These are phyloP conservation scores for Cornus controversa DNA, from an alignment of 148 eudicot species.

Conservation along the genomic window DNA sequence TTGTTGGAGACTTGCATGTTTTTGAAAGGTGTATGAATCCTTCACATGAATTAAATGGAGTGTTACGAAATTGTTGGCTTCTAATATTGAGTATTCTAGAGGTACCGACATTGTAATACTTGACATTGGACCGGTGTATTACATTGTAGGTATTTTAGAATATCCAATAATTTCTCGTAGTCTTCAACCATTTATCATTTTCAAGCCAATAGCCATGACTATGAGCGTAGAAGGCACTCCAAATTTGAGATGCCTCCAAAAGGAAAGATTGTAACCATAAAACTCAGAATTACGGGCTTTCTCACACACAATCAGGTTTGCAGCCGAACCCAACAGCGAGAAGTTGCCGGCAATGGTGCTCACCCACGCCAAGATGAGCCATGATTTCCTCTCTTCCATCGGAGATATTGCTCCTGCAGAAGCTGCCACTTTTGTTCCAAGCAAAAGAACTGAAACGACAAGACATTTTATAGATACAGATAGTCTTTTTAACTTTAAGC, in stretches of 20 bases:
- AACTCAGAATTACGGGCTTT: conserved; percentile 66
- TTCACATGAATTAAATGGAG: too few species aligned
- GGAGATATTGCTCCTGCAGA: conserved; percentile 68
- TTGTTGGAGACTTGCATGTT: too few species aligned
- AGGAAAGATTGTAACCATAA: conserved; percentile 55
- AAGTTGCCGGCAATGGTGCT: conserved; percentile 36
- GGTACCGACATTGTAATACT: too few species aligned
- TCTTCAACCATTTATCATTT: conserved; percentile 34
- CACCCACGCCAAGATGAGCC: conserved; percentile 35
- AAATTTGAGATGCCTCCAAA: conserved; percentile 73
- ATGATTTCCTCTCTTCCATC: conserved; percentile 24
- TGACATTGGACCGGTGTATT: too few species aligned
- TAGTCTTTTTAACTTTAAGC: too few species aligned
- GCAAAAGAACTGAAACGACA: conserved; percentile 47
- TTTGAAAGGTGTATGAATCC: too few species aligned
- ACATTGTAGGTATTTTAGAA: too few species aligned
- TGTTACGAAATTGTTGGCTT: too few species aligned
- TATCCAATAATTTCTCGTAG: background rate
- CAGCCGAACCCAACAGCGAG: conserved; percentile 30
- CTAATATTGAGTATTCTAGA: too few species aligned
- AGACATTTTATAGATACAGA: too few species aligned
- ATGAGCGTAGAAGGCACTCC: conserved; percentile 80
- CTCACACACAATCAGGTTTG: conserved; percentile 35
- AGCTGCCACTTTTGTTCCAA: conserved; percentile 71
- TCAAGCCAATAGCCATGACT: conserved; percentile 69